These are phyloP conservation scores for Senna tora DNA, from an alignment of 306 rosid genomes.

Conservation along the genomic window DNA sequence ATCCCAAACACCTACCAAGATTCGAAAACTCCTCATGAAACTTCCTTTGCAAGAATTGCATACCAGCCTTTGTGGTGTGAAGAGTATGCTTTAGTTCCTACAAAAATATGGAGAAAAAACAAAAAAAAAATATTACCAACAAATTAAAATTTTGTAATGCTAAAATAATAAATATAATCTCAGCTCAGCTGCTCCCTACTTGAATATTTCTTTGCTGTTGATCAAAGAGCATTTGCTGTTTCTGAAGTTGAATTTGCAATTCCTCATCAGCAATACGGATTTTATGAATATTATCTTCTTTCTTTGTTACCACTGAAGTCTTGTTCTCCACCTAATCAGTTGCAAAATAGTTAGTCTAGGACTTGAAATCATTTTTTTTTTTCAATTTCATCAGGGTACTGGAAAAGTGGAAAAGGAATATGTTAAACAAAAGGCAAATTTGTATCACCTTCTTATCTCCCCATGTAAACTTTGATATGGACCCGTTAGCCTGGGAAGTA, in stretches of 20 bases:
- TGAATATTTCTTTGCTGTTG: slow-evolving; percentile 76
- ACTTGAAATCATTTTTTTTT: slow-evolving; percentile 14
- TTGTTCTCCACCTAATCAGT: slow-evolving; percentile 52
- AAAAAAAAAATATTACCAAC: slow-evolving; percentile 25
- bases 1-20: slow-evolving; percentile 60
- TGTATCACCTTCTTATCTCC: slow-evolving; percentile 60
- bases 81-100: slow-evolving; percentile 79
- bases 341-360: slow-evolving; percentile 21
- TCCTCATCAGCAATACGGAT: slow-evolving; percentile 56
- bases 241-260: slow-evolving; percentile 53
- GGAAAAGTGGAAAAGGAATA: no score
- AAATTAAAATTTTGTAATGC: not conserved
- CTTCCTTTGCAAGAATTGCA: slow-evolving; percentile 84
- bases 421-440: slow-evolving; percentile 21
- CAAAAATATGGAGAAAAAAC: slow-evolving; percentile 17
- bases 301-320: slow-evolving; percentile 45
- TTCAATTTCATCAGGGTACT: not conserved
- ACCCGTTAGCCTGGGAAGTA: slow-evolving; percentile 54
- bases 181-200: slow-evolving; percentile 48
- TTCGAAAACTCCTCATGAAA: slow-evolving; percentile 85
- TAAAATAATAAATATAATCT: not conserved
- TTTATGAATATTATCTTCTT: slow-evolving; percentile 47
- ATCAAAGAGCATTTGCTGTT: slow-evolving; percentile 72
- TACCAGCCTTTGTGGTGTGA: slow-evolving; percentile 76
- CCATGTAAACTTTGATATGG: slow-evolving; percentile 46